Base-by-base conservation (phyloP, 179 eudicot species). In the Silene coronaria region DNA sequence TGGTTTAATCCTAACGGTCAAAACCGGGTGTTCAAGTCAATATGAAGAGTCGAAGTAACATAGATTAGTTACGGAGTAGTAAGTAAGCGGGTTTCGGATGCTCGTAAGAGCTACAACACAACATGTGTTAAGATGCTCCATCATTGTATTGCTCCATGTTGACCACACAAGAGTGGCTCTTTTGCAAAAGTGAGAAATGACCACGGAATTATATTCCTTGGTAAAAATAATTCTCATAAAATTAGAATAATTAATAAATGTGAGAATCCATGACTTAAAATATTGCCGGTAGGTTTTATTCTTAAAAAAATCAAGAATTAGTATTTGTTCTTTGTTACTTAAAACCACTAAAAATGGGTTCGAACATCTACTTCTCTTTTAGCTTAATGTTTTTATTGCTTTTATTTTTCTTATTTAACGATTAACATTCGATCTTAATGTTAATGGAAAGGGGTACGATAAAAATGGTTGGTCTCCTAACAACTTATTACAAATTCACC, bases 291-390 rank as follows among this genome's bases (percentile, higher is more conserved):
- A 80, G 87, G 84, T 72, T 75, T 74, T 88, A 79, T 79, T 80
- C 86, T 74, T 64, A 79, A 81, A 79, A 79, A 81, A 80, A 80
- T 80, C 82, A 87, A 85, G 90, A 87, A 89, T 84, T 76, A 77
- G 70, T 74, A 79, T 79, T 76, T 85, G 77, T 85, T 89, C 89
- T 87, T 23, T 68, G 45, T 81, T 68, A 57, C 78, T 83, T 59
- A 69, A 91, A 81, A 81, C 93, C 90, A 89, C 90, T 76, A 77
- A 89, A 88, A 86, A 84, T 89, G 87, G 89, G 87, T 88, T 81
- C 91, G 83, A 79, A 79, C 83, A 76, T 72, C 74, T 81, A 75
- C 84, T 84, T 42, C 81, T 84, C 70, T 75, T 80, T 75, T 82
- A 73, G 67, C 67, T 71, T 75, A 62, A 48, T 77, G 70, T 74